Evolutionary conservation across 1,284 basidiomycete genomes (phyloP).

Genomic region (Malassezia furfur): DNA sequence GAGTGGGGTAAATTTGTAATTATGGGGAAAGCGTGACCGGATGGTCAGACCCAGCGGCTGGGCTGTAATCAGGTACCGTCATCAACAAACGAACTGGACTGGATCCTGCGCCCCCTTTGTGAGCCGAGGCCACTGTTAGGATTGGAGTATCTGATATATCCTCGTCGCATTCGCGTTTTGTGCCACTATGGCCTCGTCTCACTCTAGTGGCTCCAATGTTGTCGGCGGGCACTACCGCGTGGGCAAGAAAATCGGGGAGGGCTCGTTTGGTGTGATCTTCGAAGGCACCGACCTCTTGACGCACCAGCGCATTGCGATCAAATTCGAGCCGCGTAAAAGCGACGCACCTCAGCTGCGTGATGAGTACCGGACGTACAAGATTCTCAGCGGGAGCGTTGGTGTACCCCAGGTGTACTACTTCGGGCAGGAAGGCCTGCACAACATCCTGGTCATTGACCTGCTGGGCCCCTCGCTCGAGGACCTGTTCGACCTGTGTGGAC

Average conservation of each 20-base stretch:
- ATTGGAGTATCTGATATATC: constrained; percentile 17
- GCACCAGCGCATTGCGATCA: constrained; percentile 91
- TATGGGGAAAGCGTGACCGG: background rate
- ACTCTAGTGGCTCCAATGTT: constrained; percentile 45
- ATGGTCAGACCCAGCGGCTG: background rate
- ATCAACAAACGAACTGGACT: constrained; percentile 4
- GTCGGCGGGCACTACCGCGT: constrained; percentile 66
- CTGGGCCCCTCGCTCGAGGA: constrained; percentile 87
- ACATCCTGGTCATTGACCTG: constrained; percentile 90
- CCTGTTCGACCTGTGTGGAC: constrained; percentile 88
- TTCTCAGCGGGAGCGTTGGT: constrained; percentile 64
- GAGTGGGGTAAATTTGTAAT: background rate
- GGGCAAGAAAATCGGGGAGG: constrained; percentile 60
- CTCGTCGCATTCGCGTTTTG: background rate
- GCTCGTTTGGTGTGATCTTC: constrained; percentile 89
- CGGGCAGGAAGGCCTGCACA: constrained; percentile 92
- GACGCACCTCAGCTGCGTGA: constrained; percentile 91
- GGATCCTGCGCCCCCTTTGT: background rate
- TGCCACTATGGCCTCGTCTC: constrained; percentile 31
- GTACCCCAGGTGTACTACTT: constrained; percentile 96
- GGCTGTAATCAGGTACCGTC: background rate
- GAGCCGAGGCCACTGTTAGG: background rate
- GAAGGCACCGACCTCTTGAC: constrained; percentile 91
- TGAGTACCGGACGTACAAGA: constrained; percentile 94
- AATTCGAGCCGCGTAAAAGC: constrained; percentile 93